These are phyloP conservation scores for Cyclotella cryptica DNA, from an alignment of 108 stramenopile genomes.

Conservation along the genomic window DNA sequence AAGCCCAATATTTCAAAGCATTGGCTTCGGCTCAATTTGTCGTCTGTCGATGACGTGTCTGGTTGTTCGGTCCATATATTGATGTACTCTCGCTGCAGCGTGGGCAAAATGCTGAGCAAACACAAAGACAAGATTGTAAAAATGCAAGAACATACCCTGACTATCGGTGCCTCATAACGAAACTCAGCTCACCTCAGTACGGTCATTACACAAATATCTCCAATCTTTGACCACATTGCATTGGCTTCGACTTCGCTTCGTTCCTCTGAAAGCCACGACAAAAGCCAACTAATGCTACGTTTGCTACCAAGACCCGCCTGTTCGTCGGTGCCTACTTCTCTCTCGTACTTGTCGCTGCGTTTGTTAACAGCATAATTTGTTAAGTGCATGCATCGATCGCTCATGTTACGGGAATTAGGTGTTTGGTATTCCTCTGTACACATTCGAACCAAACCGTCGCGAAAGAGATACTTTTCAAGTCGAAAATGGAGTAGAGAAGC, in stretches of 20 bases:
- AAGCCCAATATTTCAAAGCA: slow-evolving; percentile 86
- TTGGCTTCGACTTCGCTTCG: slow-evolving; percentile 52
- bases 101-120: slow-evolving; percentile 69
- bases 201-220: slow-evolving; percentile 72
- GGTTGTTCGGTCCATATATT: slow-evolving; percentile 14
- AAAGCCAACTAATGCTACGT: slow-evolving; percentile 77
- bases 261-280: slow-evolving; percentile 58
- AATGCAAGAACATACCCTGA: background rate
- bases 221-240: slow-evolving; percentile 70
- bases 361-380: slow-evolving; percentile 90
- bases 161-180: background rate
- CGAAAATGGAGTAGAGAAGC: background rate
- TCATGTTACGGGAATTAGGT: slow-evolving; percentile 69
- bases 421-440: slow-evolving; percentile 79
- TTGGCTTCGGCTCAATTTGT: slow-evolving; percentile 30
- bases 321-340: slow-evolving; percentile 27
- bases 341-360: slow-evolving; percentile 43
- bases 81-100: slow-evolving; percentile 65
- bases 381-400: slow-evolving; percentile 82
- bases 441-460: slow-evolving; percentile 72
- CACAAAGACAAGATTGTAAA: background rate
- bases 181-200: background rate
- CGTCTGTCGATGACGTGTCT: background rate
- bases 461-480: slow-evolving; percentile 58
- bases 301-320: slow-evolving; percentile 61